A percentile compares a stretch with the other conserved stretches of the same genome.
Evolutionary conservation across 2,329 filamentous ascomycete genomes (phyloP).

Genomic region (Exophiala mesophila): DNA sequence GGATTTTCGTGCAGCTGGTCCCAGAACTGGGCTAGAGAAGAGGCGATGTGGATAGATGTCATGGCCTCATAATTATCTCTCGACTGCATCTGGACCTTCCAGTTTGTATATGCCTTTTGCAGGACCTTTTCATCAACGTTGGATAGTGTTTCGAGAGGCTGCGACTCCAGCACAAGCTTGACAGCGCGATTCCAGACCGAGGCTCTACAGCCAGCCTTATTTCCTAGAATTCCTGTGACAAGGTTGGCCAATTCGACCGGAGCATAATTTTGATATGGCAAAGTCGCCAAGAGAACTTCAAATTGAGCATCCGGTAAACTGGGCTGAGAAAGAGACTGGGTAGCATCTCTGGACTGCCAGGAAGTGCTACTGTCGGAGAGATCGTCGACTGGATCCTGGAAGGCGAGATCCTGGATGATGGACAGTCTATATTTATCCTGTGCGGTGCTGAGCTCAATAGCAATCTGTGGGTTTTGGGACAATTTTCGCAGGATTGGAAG

Average conservation of each 20-base stretch:
- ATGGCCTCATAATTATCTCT: not conserved
- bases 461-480: not conserved
- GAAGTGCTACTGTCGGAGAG: not conserved
- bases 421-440: not conserved
- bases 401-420: not conserved
- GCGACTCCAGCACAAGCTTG: not conserved
- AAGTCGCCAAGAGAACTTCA: not conserved
- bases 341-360: not conserved
- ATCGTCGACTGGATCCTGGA: not conserved
- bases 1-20: not conserved
- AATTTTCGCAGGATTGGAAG: not conserved
- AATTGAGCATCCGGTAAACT: not conserved
- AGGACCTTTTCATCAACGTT: not conserved
- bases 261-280: not conserved
- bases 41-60: not conserved
- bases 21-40: not conserved
- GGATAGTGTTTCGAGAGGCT: not conserved
- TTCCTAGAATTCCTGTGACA: not conserved
- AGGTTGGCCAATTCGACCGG: not conserved
- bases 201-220: not conserved
- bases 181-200: constrained; percentile 1
- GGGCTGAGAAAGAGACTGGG: not conserved
- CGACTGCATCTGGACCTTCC: constrained; percentile 2
- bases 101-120: not conserved
- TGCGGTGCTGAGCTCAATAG: not conserved